A percentile compares a stretch with the other conserved stretches of the same genome.
Evolutionary conservation across 202 grass and related monocot genomes (phyloP).

Genomic region (Zoysia matrella): DNA sequence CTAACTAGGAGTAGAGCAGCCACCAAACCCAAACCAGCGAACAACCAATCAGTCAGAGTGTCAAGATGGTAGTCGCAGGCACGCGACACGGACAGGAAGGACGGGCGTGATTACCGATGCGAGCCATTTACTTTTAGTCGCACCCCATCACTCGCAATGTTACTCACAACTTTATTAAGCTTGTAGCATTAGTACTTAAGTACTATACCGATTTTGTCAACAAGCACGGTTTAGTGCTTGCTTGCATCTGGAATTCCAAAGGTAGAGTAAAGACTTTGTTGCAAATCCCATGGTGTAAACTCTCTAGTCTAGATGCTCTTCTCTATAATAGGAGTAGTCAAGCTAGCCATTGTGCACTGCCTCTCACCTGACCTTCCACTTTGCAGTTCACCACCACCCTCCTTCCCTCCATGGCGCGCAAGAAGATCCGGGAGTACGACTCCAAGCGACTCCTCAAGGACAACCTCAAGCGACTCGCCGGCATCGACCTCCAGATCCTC

Average conservation of each 20-base stretch:
- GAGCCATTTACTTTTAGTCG: background rate
- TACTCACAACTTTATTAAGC: background rate
- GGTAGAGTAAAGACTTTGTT: background rate
- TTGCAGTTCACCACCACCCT: no score
- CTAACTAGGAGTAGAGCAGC: no score
- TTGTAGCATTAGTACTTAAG: background rate
- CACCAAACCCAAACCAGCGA: no score
- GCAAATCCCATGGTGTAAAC: no score
- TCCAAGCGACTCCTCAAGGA: constrained; percentile 93
- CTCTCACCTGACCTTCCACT: no score
- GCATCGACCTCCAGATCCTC: constrained; percentile 6
- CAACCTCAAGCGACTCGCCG: constrained; percentile 56
- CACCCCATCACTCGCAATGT: background rate
- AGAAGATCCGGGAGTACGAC: constrained; percentile 99
- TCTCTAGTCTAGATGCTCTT: no score
- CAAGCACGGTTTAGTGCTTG: background rate
- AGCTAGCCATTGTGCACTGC: no score
- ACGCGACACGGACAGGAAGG: background rate
- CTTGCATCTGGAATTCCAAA: background rate
- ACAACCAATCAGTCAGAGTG: no score
- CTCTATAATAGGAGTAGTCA: no score
- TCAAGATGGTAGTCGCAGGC: no score
- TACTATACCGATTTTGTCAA: background rate
- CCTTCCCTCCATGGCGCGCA: constrained; percentile 62
- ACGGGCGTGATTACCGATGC: background rate